Conservation (phyloP, 345 rosid genomes). For the Hibiscus mutabilis region DNA sequence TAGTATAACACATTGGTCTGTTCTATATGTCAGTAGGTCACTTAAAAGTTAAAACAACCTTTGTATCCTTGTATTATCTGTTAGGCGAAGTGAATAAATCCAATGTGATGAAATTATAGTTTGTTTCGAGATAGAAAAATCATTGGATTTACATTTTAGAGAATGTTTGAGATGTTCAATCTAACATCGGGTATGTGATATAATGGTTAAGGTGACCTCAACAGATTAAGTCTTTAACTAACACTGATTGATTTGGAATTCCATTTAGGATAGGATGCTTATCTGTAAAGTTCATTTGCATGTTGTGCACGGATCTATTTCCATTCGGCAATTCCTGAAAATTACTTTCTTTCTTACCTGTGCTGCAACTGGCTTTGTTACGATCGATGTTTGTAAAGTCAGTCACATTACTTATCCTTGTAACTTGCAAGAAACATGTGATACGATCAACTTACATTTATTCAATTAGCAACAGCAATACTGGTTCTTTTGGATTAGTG, state of each 20-base stretch:
- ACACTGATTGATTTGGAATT: not conserved
- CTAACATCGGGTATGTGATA: not conserved
- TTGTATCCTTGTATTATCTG: too few species aligned
- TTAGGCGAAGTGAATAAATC: not conserved
- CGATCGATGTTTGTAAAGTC: too few species aligned
- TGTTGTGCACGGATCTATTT: not conserved
- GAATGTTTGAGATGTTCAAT: too few species aligned
- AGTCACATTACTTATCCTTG: not conserved
- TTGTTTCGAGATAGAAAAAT: too few species aligned
- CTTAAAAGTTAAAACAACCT: too few species aligned
- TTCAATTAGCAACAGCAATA: not conserved
- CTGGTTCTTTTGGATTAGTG: not conserved
- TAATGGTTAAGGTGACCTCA: not conserved
- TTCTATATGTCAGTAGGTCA: too few species aligned
- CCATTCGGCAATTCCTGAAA: not conserved
- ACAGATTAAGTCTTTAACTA: not conserved
- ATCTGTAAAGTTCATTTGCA: not conserved
- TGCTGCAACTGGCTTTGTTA: not conserved
- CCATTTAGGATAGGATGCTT: not conserved
- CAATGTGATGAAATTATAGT: not conserved
- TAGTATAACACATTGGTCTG: too few species aligned
- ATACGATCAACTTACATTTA: not conserved
- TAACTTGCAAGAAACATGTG: not conserved
- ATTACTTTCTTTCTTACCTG: not conserved
- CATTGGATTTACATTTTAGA: too few species aligned